Percentiles rank a stretch among this genome's conserved stretches.
Evolutionary conservation across 352 stramenopile genomes (phyloP).

Genomic region (Phytophthora uliginosa): DNA sequence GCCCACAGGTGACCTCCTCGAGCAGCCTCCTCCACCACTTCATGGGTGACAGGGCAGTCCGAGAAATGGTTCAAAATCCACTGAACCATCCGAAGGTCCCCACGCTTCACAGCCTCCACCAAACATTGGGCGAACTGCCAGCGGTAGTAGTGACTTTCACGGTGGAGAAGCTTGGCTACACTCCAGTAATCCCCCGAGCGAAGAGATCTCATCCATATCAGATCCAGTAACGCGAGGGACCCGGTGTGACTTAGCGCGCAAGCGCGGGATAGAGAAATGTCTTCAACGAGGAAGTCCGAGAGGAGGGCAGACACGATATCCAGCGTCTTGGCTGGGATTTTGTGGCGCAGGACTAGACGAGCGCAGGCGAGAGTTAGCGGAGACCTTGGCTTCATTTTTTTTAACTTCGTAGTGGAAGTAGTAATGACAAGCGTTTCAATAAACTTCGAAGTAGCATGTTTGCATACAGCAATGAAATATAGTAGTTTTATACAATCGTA

Average conservation of each 20-base stretch:
- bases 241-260: background rate
- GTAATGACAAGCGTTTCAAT: background rate
- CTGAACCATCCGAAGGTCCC: background rate
- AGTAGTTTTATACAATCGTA: background rate
- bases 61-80: slow-evolving; percentile 7
- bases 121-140: slow-evolving; percentile 1
- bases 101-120: background rate
- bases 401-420: no score
- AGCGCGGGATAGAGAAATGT: background rate
- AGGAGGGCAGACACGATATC: background rate
- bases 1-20: no score
- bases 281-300: slow-evolving; percentile 8
- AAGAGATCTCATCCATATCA: slow-evolving; percentile 3
- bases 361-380: background rate
- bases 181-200: background rate
- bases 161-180: slow-evolving; percentile 1
- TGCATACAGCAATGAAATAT: background rate
- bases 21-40: no score
- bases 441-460: background rate
- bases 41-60: background rate
- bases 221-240: slow-evolving; percentile 2
- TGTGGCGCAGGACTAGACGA: background rate
- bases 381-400: background rate
- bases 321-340: background rate
- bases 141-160: background rate